Evolutionary conservation across 306 rosid genomes (phyloP).

Genomic region (Sesbania bispinosa): DNA sequence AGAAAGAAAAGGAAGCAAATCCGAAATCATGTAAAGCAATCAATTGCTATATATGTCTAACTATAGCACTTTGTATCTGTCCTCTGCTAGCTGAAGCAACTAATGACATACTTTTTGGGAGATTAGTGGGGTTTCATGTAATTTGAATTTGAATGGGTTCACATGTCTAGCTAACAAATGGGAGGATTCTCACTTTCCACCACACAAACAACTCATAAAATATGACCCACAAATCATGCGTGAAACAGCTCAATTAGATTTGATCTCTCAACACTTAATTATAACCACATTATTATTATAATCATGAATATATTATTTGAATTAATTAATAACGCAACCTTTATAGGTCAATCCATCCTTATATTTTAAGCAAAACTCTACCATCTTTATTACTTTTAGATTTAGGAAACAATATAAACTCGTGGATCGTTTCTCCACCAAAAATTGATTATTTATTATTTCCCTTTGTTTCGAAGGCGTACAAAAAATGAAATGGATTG

Average conservation of each 20-base stretch:
- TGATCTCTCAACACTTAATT: constrained; percentile 17
- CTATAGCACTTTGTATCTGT: too few relatives aligned
- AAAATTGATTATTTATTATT: too few relatives aligned
- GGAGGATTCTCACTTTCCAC: constrained; percentile 63
- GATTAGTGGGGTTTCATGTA: constrained; percentile 40
- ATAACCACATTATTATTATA: constrained; percentile 20
- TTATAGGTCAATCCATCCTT: constrained; percentile 36
- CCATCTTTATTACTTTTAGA: too few relatives aligned
- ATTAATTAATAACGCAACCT: constrained; percentile 17
- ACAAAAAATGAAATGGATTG: too few relatives aligned
- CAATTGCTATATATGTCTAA: too few relatives aligned
- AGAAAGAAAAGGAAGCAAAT: too few relatives aligned
- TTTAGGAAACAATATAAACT: too few relatives aligned
- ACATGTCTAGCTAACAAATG: constrained; percentile 53
- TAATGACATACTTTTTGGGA: constrained; percentile 28
- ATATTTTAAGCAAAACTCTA: too few relatives aligned
- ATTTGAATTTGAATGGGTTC: constrained; percentile 61
- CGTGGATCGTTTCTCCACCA: too few relatives aligned
- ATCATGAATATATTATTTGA: neutral
- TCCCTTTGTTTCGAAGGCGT: too few relatives aligned
- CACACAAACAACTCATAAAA: too few relatives aligned
- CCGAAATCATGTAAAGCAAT: too few relatives aligned
- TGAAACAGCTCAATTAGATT: constrained; percentile 74
- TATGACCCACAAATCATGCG: constrained; percentile 87
- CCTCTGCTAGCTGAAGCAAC: constrained; percentile 28